Base-by-base conservation (phyloP, 179 eudicot genomes). In the Patellifolia procumbens region DNA sequence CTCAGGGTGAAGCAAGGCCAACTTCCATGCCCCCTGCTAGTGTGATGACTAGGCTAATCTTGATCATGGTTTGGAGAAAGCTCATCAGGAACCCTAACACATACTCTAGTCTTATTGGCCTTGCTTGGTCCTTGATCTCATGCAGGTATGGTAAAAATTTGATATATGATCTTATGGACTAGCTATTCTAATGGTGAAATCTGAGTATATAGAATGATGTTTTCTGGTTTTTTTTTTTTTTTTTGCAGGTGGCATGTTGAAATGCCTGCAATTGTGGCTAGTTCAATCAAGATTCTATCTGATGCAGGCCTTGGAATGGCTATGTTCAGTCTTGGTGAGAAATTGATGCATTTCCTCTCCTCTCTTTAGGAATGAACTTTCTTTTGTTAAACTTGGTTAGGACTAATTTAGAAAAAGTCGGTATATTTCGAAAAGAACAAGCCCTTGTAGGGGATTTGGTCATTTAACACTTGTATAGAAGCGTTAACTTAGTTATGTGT, bases 291-390 rank as follows among this genome's bases (percentile, higher is more conserved):
- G 39, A 86, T 90, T 24, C 77, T 90, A 28, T 88, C 94, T 16
- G 88, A 88, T 79, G 89, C 87, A 49, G 94, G 89, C 17, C 89
- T 90, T 56, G 94, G 94, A 48, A 90, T 90, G 94, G 91, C 94
- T 20, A 90, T 88, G 94, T 90, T 88, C 81, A 90, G 94, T 79
- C 81, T 90, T 29, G 94, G 94, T 89, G 82, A 76, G 72, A 72
- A 70, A n/a, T 4, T 19, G 61, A 48, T 49, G 11, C 68, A 53
- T 51, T 26, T 12, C 29, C 66, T 56, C 61, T 12, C 51, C 51
- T 0, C 29, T 56, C 61, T 22, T 24, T 39, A n/a, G n/a, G n/a
- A n/a, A n/a, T n/a, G n/a, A n/a, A n/a, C n/a, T n/a, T n/a, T n/a
- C n/a, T n/a, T n/a, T n/a, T n/a, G n/a, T n/a, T n/a, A n/a, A n/a